Conservation (phyloP, 139 green algal genomes). For the Nannochloris sp. region DNA sequence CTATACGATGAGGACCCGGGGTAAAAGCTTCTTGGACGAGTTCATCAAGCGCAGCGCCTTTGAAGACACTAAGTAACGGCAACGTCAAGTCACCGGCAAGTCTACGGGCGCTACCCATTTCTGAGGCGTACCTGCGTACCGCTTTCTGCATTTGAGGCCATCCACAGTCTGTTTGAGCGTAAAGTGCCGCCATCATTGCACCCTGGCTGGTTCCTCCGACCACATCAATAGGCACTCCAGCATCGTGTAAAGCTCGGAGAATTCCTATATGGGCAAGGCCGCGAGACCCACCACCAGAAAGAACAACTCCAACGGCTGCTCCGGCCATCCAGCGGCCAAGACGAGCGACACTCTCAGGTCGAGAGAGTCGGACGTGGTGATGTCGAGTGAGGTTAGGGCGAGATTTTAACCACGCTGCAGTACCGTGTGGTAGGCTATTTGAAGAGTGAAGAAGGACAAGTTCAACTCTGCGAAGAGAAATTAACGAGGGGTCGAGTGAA, state of each 20-base stretch:
- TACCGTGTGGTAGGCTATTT: constrained; percentile 28
- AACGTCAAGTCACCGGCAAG: constrained; percentile 70
- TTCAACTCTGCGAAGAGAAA: constrained; percentile 42
- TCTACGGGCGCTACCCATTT: constrained; percentile 52
- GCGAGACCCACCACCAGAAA: constrained; percentile 52
- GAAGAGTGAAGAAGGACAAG: constrained; percentile 51
- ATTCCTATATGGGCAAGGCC: constrained; percentile 67
- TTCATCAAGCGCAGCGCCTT: constrained; percentile 46
- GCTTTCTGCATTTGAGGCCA: constrained; percentile 38
- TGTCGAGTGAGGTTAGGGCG: constrained; percentile 52
- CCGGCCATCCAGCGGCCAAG: constrained; percentile 56
- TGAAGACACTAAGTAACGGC: constrained; percentile 57
- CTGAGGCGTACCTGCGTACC: constrained; percentile 44
- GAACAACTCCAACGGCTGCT: constrained; percentile 56
- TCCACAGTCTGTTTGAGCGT: constrained; percentile 39
- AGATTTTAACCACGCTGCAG: constrained; percentile 38
- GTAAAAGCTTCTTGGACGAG: constrained; percentile 32
- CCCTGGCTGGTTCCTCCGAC: constrained; percentile 70
- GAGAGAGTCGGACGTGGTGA: constrained; percentile 51
- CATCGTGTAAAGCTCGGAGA: constrained; percentile 61
- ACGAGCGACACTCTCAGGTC: constrained; percentile 39
- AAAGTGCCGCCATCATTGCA: constrained; percentile 72
- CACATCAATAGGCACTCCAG: constrained; percentile 60
- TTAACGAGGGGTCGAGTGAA: neutral
- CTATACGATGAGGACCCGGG: constrained; percentile 38